Conservation (phyloP, 1,284 basidiomycete genomes). For the Cryptococcus amylolentus region DNA sequence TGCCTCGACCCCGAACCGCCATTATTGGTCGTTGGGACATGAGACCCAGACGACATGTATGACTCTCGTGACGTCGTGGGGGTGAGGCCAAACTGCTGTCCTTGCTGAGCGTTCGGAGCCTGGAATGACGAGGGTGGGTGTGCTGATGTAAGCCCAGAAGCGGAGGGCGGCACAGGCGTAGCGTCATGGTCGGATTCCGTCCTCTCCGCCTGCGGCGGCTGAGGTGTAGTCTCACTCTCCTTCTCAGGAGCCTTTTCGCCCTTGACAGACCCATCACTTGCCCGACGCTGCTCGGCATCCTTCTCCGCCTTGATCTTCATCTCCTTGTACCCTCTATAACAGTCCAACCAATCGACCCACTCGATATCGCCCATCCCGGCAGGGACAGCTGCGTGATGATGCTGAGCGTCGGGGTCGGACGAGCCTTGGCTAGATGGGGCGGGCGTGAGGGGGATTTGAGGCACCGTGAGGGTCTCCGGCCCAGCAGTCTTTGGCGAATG, state of each 20-base stretch:
- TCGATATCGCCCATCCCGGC: slow-evolving; percentile 51
- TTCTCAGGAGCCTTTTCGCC: neutral
- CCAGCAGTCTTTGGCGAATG: neutral
- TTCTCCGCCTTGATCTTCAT: slow-evolving; percentile 52
- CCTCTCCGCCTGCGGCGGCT: neutral
- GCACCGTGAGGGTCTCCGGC: slow-evolving; percentile 10
- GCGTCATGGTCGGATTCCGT: neutral
- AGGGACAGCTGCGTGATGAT: no score
- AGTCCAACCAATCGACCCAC: slow-evolving; percentile 60
- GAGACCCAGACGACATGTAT: neutral
- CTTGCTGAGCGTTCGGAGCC: no score
- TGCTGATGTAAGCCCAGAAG: no score
- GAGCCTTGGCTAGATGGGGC: neutral
- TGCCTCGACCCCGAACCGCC: neutral
- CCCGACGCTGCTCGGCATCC: slow-evolving; percentile 11
- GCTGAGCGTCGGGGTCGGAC: neutral
- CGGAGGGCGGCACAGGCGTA: no score
- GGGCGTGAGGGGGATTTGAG: slow-evolving; percentile 2
- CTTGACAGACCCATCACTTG: neutral
- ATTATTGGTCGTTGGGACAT: no score
- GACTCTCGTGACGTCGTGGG: slow-evolving; percentile 35
- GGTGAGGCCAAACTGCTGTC: slow-evolving; percentile 14
- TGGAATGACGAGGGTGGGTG: no score
- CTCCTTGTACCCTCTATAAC: slow-evolving; percentile 57
- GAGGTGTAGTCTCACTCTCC: neutral